phyloP scores from a whole-genome alignment of 2,329 filamentous ascomycete species.

The Triangularia verruculosa region DNA sequence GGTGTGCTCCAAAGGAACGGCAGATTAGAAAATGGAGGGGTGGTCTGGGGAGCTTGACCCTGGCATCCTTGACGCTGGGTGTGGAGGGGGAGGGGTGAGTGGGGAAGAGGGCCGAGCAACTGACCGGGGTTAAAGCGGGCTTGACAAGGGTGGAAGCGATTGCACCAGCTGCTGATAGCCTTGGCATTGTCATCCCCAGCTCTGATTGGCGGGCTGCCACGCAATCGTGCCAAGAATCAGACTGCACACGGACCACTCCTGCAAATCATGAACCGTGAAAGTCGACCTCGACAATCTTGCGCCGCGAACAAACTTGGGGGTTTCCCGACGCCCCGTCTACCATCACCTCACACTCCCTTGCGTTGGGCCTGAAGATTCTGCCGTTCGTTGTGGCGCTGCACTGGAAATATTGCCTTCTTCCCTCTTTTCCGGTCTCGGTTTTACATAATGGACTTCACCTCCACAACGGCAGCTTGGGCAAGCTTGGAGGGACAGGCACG shows the following conservation, averaged over 20 bases:
- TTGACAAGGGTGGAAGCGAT: constrained; percentile 23
- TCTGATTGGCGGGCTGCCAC: constrained; percentile 22
- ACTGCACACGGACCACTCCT: constrained; percentile 36
- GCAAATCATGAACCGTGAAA: constrained; percentile 36
- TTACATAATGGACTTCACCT: neutral
- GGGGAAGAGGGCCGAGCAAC: constrained; percentile 21
- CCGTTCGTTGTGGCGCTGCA: neutral
- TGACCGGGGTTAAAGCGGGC: constrained; percentile 20
- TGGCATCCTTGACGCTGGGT: constrained; percentile 16
- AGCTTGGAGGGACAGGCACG: neutral
- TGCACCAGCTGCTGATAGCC: constrained; percentile 19
- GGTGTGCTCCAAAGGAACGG: constrained; percentile 31
- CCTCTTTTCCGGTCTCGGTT: neutral
- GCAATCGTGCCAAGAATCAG: constrained; percentile 36
- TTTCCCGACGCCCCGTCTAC: neutral
- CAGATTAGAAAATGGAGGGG: constrained; percentile 18
- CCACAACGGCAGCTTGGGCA: neutral
- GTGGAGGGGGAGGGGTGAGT: constrained; percentile 25
- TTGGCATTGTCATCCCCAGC: constrained; percentile 14
- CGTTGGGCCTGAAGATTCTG: neutral
- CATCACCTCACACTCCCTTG: neutral
- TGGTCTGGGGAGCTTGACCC: constrained; percentile 13
- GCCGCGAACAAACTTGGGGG: constrained; percentile 7
- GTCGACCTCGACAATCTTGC: constrained; percentile 10
- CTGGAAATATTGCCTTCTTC: neutral